Evolutionary conservation across 1,284 basidiomycete genomes (phyloP), one percentile per base, ranked within the genome.

Genomic region (Malassezia dermatis): DNA sequence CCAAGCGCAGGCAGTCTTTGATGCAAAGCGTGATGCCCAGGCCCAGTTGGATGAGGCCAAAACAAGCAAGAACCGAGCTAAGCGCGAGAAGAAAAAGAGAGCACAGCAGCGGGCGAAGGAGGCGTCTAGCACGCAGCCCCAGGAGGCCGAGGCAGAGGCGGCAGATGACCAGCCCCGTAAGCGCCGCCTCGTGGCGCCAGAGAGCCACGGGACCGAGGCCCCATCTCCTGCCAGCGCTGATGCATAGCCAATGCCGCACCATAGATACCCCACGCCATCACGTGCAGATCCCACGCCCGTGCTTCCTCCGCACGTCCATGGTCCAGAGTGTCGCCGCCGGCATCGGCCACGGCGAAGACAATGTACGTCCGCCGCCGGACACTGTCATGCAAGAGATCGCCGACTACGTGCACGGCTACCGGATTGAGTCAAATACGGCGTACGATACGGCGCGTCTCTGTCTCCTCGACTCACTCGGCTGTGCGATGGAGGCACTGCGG

Each of bases 391-490:
- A 47, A 30, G 45, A 52, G 44, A 48, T 56, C 37, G 48, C 48
- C 1, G 40, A 55, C 34, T 52, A 48, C 31, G 61, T 65, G 24
- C 63, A 65, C 53, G 27, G 58, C 55, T 72, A 70, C 63, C 62
- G 71, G 50, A 71, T 70, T 54, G 62, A 53, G 51, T 69, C 67
- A n/a, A 51, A 70, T 43, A 61, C 61, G 40, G 71, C 71, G 30
- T 73, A 71, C 64, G 61, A 69, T 62, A 73, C 71, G 32, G 71
- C 71, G 37, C 66, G 71, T 51, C 67, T 73, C 50, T 64, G 62
- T 53, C 59, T 73, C 23, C 59, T 73, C 45, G 71, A 73, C 65
- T 71, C 71, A 27, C 59, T 73, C 51, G 71, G 71, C 56, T 73
- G 71, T 58, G 65, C 58, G 52, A 71, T 73, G 58, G 71, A 73